Percentiles rank a stretch among this genome's conserved stretches.
Evolutionary conservation across 257 asterid genomes (phyloP).

Genomic region (Salvia splendens): DNA sequence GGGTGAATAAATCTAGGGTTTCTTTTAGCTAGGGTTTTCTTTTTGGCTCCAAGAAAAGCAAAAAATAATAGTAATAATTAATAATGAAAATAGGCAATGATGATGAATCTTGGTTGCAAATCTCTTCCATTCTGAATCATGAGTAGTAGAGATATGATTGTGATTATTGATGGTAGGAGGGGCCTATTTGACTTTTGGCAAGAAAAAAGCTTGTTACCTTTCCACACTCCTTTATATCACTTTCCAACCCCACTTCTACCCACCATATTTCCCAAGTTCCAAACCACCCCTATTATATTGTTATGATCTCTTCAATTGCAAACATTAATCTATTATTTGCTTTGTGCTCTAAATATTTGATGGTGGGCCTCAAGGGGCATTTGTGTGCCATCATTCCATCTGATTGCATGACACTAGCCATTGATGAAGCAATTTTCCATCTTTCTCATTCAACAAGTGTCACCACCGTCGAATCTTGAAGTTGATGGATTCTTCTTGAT

Average conservation of each 20-base stretch:
- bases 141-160: constrained; percentile 50
- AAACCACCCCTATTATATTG: constrained; percentile 62
- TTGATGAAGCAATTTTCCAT: constrained; percentile 44
- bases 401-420: constrained; percentile 48
- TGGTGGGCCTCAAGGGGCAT: constrained; percentile 33
- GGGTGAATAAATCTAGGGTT: constrained; percentile 25
- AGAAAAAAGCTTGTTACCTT: constrained; percentile 78
- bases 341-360: constrained; percentile 40
- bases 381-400: constrained; percentile 40
- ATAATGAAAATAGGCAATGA: constrained; percentile 47
- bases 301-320: constrained; percentile 85
- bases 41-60: constrained; percentile 36
- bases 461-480: not conserved
- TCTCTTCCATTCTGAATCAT: constrained; percentile 49
- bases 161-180: constrained; percentile 49
- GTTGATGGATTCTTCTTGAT: not conserved
- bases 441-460: constrained; percentile 25
- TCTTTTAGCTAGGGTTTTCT: constrained; percentile 37
- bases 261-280: constrained; percentile 69
- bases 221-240: constrained; percentile 42
- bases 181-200: constrained; percentile 81
- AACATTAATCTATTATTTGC: constrained; percentile 61
- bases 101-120: constrained; percentile 78
- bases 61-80: constrained; percentile 24
- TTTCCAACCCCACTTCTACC: constrained; percentile 71